Evolutionary conservation across 192 early-diverging fungal genomes (phyloP).

Genomic region (Coemansia sp.): DNA sequence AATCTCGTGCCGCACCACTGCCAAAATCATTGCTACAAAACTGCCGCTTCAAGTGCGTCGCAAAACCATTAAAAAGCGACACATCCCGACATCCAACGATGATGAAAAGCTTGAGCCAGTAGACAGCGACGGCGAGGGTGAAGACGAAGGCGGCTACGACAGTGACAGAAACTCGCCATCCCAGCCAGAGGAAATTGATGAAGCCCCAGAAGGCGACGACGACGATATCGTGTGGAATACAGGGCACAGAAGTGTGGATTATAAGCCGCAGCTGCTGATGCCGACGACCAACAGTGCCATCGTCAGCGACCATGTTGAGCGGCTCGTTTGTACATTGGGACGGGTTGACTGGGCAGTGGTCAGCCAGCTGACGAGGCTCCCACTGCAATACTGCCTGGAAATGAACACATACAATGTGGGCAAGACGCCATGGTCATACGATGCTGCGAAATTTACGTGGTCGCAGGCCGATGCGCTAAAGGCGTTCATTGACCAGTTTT

Average conservation of each 20-base stretch:
- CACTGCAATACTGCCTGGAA: constrained; percentile 22
- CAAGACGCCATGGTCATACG: constrained; percentile 27
- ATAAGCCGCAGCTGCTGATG: not conserved
- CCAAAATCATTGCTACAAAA: constrained; percentile 46
- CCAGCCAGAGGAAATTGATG: not conserved
- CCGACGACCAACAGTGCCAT: constrained; percentile 9
- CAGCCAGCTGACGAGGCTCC: constrained; percentile 10
- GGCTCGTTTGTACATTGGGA: not conserved
- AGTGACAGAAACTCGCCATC: not conserved
- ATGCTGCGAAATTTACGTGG: constrained; percentile 15
- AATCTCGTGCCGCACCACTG: constrained; percentile 29
- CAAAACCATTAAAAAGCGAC: constrained; percentile 28
- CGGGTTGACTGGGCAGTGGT: constrained; percentile 25
- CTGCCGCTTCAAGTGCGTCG: constrained; percentile 45
- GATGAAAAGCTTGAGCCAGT: not conserved
- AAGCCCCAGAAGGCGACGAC: not conserved
- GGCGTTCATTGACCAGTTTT: constrained; percentile 19
- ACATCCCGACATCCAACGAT: not conserved
- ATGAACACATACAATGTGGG: constrained; percentile 16
- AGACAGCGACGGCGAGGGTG: constrained; percentile 3
- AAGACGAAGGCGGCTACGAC: not conserved
- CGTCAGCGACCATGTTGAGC: constrained; percentile 11
- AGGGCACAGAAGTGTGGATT: constrained; percentile 13
- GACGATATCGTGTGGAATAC: constrained; percentile 26
- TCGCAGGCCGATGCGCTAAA: constrained; percentile 16